These are phyloP conservation scores for Zalaria sp. DNA, from an alignment of 2,329 filamentous ascomycete species.

Conservation along the genomic window DNA sequence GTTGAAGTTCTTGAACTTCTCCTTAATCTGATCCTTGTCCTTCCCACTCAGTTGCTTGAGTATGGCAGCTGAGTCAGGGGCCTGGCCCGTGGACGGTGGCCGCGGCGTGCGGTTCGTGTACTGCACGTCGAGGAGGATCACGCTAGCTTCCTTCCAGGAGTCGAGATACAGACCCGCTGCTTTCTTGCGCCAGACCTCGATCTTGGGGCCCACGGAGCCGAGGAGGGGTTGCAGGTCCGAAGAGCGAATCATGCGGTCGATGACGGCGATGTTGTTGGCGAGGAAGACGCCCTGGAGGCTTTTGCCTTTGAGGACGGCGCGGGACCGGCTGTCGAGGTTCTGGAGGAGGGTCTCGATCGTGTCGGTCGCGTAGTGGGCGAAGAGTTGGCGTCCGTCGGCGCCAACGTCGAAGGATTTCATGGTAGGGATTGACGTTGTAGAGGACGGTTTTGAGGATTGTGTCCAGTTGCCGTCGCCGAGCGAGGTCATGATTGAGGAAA, in stretches of 20 bases:
- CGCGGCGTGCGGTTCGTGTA: conserved; percentile 67
- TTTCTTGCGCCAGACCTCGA: conserved; percentile 81
- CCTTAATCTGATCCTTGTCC: conserved; percentile 91
- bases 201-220: conserved; percentile 37
- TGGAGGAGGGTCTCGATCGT: conserved; percentile 70
- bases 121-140: conserved; percentile 76
- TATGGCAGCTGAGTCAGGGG: conserved; percentile 64
- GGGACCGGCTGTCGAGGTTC: conserved; percentile 61
- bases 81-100: conserved; percentile 52
- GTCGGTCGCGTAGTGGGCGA: conserved; percentile 80
- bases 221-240: conserved; percentile 68
- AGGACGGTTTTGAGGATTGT: conserved; percentile 35
- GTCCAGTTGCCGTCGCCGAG: conserved; percentile 86
- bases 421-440: conserved; percentile 51
- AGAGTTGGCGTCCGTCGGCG: conserved; percentile 75
- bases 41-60: conserved; percentile 74
- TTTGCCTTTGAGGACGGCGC: conserved; percentile 60
- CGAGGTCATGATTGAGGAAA: conserved; percentile 82
- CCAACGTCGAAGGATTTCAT: conserved; percentile 73
- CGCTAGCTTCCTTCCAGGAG: conserved; percentile 76
- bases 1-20: conserved; percentile 91
- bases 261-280: conserved; percentile 71
- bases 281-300: conserved; percentile 76
- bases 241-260: conserved; percentile 70
- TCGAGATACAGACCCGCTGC: conserved; percentile 70